These are phyloP conservation scores for Carallia brachiata DNA, from an alignment of 345 rosid species.

Conservation along the genomic window DNA sequence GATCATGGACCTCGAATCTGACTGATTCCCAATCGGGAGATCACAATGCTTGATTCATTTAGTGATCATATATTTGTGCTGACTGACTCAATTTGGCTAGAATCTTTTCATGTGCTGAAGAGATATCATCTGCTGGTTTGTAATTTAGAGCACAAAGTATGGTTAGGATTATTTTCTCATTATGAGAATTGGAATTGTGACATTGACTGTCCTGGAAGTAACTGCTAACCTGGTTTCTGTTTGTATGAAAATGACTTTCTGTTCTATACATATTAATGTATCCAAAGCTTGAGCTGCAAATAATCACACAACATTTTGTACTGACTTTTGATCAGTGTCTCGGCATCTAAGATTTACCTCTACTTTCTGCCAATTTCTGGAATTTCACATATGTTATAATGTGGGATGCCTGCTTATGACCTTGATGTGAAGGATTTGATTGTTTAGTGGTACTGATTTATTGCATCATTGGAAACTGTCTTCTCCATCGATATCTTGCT, in stretches of 20 bases:
- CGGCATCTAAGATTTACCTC: conserved; percentile 1
- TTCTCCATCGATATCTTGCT: conserved; percentile 5
- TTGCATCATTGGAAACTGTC: not conserved
- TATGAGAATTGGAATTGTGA: not conserved
- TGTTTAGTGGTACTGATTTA: conserved; percentile 3
- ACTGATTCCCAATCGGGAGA: too few relatives aligned
- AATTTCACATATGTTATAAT: not conserved
- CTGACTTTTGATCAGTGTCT: not conserved
- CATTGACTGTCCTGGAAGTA: not conserved
- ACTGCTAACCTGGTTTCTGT: not conserved
- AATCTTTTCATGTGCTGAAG: too few relatives aligned
- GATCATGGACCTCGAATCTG: too few relatives aligned
- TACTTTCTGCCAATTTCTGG: not conserved
- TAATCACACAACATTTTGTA: not conserved
- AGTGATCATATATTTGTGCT: too few relatives aligned
- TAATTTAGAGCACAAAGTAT: too few relatives aligned
- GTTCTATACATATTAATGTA: not conserved
- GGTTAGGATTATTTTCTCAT: too few relatives aligned
- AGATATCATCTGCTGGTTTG: too few relatives aligned
- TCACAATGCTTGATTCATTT: too few relatives aligned
- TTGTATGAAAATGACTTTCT: not conserved
- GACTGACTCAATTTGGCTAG: too few relatives aligned
- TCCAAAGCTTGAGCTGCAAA: conserved; percentile 5
- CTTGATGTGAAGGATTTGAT: not conserved
- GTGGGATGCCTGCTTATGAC: not conserved